Conservation (phyloP, 805 yeast species). For the Metschnikowia cubensis region DNA sequence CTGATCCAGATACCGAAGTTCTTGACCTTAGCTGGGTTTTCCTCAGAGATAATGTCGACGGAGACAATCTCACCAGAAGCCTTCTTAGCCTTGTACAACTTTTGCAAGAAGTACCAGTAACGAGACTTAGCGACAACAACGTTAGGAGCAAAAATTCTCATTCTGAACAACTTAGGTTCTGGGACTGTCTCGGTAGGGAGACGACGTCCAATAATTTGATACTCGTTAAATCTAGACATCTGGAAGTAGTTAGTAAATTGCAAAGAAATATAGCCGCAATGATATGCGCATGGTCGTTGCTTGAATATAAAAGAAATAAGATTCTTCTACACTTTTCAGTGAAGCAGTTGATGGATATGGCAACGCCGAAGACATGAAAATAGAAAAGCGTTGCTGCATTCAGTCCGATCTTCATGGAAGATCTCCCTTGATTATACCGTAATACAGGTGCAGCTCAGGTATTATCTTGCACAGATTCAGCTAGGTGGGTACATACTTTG, state of each 20-base stretch:
- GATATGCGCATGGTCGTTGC: neutral
- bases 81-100: slow-evolving; percentile 98
- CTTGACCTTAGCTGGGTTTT: slow-evolving; percentile 98
- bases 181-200: slow-evolving; percentile 98
- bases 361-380: neutral
- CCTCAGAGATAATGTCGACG: slow-evolving; percentile 85
- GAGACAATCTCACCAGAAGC: slow-evolving; percentile 99
- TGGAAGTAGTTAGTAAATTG: slow-evolving; percentile 15
- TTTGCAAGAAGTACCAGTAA: slow-evolving; percentile 99
- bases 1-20: slow-evolving; percentile 99
- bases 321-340: neutral
- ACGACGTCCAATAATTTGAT: slow-evolving; percentile 99
- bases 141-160: slow-evolving; percentile 99
- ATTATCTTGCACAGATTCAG: neutral
- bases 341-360: neutral
- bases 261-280: neutral
- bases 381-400: neutral
- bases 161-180: slow-evolving; percentile 99
- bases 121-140: slow-evolving; percentile 99
- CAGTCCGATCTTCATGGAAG: neutral
- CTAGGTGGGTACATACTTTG: slow-evolving; percentile 12
- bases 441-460: no score
- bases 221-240: slow-evolving; percentile 96
- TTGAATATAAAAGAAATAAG: neutral
- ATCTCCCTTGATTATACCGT: no score